phyloP scores from a whole-genome alignment of 176 grass and related monocot genomes.

The barley (Hordeum vulgare) region DNA sequence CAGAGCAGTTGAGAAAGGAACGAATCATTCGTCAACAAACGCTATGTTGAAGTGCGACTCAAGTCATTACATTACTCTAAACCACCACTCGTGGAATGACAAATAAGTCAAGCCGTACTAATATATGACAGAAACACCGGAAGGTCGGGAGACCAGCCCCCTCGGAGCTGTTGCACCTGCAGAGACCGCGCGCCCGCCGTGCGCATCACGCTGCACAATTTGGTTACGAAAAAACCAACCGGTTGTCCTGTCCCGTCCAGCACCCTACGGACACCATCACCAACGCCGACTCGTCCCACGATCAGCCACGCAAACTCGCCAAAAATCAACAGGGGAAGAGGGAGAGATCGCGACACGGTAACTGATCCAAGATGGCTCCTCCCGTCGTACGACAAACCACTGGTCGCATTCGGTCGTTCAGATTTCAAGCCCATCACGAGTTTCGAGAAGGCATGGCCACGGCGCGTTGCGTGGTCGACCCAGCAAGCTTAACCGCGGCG shows the following conservation, averaged over 20 bases:
- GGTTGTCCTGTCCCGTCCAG: not conserved
- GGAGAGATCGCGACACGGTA: not conserved
- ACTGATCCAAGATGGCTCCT: not conserved
- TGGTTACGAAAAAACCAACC: not conserved
- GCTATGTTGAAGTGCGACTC: conserved; percentile 18
- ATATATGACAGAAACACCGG: not conserved
- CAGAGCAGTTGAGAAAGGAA: not conserved
- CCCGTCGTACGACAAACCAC: not conserved
- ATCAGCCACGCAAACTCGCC: conserved; percentile 20
- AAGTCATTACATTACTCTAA: conserved; percentile 2
- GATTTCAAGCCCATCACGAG: not conserved
- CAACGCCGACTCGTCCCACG: not conserved
- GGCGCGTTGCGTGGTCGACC: not conserved
- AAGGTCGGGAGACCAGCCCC: not conserved
- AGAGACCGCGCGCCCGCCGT: not conserved
- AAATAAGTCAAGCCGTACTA: not conserved
- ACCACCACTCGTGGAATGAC: not conserved
- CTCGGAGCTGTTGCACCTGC: conserved; percentile 14
- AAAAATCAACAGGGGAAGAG: not conserved
- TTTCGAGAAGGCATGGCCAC: not conserved
- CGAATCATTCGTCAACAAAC: not conserved
- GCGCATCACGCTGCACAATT: not conserved
- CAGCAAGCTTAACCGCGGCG: not conserved
- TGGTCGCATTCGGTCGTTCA: not conserved
- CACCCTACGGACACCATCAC: conserved; percentile 13